Evolutionary conservation across 306 rosid genomes (phyloP).

Genomic region (Dryas octopetala): DNA sequence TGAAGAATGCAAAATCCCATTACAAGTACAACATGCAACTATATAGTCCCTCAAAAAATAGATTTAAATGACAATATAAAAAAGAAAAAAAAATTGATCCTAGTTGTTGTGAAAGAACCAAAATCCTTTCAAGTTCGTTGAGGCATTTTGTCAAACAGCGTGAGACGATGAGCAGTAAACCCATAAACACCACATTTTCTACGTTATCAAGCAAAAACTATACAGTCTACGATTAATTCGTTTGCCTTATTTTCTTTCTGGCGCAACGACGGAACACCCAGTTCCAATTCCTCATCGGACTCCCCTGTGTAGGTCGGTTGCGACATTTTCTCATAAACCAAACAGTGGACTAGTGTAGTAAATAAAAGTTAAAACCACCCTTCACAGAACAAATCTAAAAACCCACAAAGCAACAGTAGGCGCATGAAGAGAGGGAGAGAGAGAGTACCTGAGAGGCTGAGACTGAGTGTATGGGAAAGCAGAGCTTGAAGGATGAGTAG

Average conservation of each 20-base stretch:
- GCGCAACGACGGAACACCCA: too few species aligned
- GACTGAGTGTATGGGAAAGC: background rate
- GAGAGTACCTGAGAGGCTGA: background rate
- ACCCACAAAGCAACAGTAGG: background rate
- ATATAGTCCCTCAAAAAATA: too few species aligned
- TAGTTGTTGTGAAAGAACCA: too few species aligned
- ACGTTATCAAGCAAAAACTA: background rate
- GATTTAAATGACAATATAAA: too few species aligned
- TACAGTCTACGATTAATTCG: too few species aligned
- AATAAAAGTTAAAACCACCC: background rate
- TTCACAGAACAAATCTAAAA: background rate
- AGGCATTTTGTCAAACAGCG: background rate
- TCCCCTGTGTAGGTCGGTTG: background rate
- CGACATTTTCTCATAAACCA: background rate
- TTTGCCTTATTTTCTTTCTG: too few species aligned
- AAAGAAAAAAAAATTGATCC: too few species aligned
- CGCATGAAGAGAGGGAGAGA: background rate
- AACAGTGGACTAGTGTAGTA: background rate
- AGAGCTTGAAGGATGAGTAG: background rate
- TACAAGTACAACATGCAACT: too few species aligned
- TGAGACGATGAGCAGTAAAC: background rate
- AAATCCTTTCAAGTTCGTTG: background rate
- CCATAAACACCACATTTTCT: background rate
- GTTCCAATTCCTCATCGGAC: too few species aligned
- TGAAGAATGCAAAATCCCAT: background rate